Percentiles rank a stretch among this genome's conserved stretches.
Conservation (phyloP, 352 stramenopile genomes). For the Phytophthora rubi region DNA sequence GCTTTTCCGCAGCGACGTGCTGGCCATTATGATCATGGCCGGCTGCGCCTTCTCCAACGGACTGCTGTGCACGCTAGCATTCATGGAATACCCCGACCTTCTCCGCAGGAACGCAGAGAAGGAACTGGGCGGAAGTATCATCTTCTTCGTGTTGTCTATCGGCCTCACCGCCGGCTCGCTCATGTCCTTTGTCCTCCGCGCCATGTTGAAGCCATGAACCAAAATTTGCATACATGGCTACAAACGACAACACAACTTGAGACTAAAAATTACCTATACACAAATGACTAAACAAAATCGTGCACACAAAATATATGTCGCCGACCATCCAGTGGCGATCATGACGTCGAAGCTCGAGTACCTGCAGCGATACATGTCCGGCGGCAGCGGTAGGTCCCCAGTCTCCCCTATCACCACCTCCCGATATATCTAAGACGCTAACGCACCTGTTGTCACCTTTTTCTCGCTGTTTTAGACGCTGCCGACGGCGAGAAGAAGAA, state of each 20-base stretch:
- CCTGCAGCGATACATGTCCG: conserved; percentile 78
- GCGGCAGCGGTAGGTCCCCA: conserved; percentile 31
- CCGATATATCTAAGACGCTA: conserved; percentile 11
- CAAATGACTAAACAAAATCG: not conserved
- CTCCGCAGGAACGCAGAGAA: conserved; percentile 68
- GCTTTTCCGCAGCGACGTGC: conserved; percentile 76
- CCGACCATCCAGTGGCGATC: conserved; percentile 15
- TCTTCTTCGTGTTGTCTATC: conserved; percentile 85
- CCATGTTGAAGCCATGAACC: conserved; percentile 75
- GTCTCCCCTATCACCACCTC: not conserved
- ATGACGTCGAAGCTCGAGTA: conserved; percentile 83
- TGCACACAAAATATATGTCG: conserved; percentile 12
- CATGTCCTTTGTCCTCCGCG: conserved; percentile 76
- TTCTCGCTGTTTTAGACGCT: conserved; percentile 9
- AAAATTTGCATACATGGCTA: conserved; percentile 5
- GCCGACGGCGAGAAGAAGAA: conserved; percentile 59
- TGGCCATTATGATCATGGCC: conserved; percentile 64
- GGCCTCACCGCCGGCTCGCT: conserved; percentile 76
- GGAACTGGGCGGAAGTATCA: conserved; percentile 74
- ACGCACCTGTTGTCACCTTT: conserved; percentile 5
- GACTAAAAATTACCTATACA: not conserved
- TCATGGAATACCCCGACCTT: conserved; percentile 80
- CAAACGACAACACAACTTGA: not conserved
- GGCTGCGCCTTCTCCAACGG: conserved; percentile 76
- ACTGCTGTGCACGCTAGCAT: conserved; percentile 67